Evolutionary conservation across 768 basidiomycete species (phyloP), one percentile per base, ranked within the genome.

Genomic region (Tylopilus felleus): DNA sequence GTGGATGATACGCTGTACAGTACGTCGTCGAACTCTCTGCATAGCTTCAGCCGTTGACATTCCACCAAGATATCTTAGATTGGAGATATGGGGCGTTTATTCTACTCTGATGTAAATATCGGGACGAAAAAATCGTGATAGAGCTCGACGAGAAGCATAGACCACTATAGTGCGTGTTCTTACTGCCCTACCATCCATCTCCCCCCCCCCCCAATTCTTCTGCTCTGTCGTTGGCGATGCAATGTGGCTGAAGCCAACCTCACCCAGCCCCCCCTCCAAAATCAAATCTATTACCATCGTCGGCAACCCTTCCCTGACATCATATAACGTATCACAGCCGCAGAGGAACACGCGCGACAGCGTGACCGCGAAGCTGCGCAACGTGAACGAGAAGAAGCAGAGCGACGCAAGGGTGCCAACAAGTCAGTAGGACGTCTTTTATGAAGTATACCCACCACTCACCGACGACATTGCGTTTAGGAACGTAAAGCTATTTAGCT

Each of bases 221-320:
- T 25, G 1, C 14, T n/a, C 3, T 7, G 39, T 19, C 19, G 28
- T 49, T 25, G 44, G 35, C 10, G 23, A n/a, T 50, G 31, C 25
- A 14, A 23, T n/a, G 23, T 19, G 39, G 22, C 53, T 60, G 39
- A 60, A 45, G 17, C 9, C 1, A 12, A 22, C 17, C 4, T n/a
- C 13, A 19, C 46, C 0, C 60, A 94, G 93, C 60, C 93, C 97
- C 3, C 94, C n/a, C n/a, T n/a, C 96, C 0, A 94, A 89, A 67
- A 96, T 99, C 67, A 88, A 85, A 61, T 80, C 81, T 2, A 78
- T 96, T 27, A 82, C 85, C 10, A 89, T 99, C 49, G 66, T 93
- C 28, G 93, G 97, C 49, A 96, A 98, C 65, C 96, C 0, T 98
- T 97, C 68, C 82, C 87, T 50, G 95, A 98, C 65, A 97, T 98